phyloP scores from a whole-genome alignment of 1,139 yeast genomes.

The Yarrowia galli region DNA sequence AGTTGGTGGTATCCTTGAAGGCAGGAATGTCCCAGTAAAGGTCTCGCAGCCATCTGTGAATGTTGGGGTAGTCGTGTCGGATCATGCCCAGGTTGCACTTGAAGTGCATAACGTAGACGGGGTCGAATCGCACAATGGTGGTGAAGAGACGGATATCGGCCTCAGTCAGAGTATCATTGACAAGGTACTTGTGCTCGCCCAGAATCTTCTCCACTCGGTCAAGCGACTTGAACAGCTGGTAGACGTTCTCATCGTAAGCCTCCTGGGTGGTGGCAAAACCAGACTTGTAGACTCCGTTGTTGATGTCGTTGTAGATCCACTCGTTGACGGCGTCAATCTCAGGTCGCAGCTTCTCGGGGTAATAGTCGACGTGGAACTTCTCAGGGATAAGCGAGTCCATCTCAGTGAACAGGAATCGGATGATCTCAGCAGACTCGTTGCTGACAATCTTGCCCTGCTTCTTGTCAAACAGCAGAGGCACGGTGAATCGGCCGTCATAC shows the following conservation, averaged over 20 bases:
- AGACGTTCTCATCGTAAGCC: constrained; percentile 77
- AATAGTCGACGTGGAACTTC: constrained; percentile 62
- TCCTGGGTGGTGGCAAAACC: constrained; percentile 90
- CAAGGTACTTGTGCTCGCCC: constrained; percentile 60
- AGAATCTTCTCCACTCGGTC: constrained; percentile 78
- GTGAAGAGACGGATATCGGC: constrained; percentile 88
- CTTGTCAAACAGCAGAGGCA: constrained; percentile 92
- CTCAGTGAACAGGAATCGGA: constrained; percentile 79
- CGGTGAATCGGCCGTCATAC: constrained; percentile 84
- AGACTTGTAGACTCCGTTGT: constrained; percentile 92
- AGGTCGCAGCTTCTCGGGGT: constrained; percentile 62
- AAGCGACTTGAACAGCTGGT: constrained; percentile 68
- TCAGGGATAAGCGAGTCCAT: constrained; percentile 62
- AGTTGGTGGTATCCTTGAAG: constrained; percentile 79
- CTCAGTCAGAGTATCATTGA: constrained; percentile 78
- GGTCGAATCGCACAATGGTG: constrained; percentile 85
- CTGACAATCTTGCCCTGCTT: constrained; percentile 81
- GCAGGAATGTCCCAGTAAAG: constrained; percentile 86
- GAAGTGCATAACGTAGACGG: constrained; percentile 92
- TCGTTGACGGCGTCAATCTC: constrained; percentile 78
- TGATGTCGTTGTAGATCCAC: constrained; percentile 87
- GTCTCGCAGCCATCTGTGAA: constrained; percentile 80
- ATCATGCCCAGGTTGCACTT: constrained; percentile 88
- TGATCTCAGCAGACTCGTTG: constrained; percentile 88
- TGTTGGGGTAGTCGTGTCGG: constrained; percentile 77